Evolutionary conservation across 1,284 basidiomycete genomes (phyloP).

Genomic region (Leccinum insigne): DNA sequence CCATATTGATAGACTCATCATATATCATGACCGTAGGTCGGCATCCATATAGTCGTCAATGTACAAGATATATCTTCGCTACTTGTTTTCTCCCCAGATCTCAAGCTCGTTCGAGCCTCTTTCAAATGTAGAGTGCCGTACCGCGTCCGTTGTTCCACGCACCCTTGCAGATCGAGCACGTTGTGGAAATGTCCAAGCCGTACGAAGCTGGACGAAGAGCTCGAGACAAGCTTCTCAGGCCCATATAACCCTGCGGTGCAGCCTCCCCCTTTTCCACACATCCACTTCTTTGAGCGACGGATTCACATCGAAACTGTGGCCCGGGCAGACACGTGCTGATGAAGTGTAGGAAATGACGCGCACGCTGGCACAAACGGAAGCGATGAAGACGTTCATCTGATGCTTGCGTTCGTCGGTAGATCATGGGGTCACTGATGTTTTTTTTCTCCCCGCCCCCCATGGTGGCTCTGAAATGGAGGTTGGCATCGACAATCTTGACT

Average conservation of each 20-base stretch:
- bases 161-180: slow-evolving; percentile 52
- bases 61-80: slow-evolving; percentile 56
- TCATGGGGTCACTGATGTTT: slow-evolving; percentile 42
- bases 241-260: slow-evolving; percentile 58
- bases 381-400: slow-evolving; percentile 48
- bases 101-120: slow-evolving; percentile 36
- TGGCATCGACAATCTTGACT: slow-evolving; percentile 40
- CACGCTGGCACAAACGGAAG: slow-evolving; percentile 40
- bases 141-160: slow-evolving; percentile 55
- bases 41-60: slow-evolving; percentile 55
- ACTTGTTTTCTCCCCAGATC: slow-evolving; percentile 57
- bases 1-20: slow-evolving; percentile 47
- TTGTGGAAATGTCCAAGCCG: slow-evolving; percentile 60
- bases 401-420: slow-evolving; percentile 52
- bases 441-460: slow-evolving; percentile 61
- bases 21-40: slow-evolving; percentile 34
- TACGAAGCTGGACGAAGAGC: slow-evolving; percentile 37
- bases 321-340: slow-evolving; percentile 59
- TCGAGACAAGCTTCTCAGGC: slow-evolving; percentile 59
- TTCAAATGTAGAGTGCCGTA: slow-evolving; percentile 44
- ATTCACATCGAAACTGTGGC: slow-evolving; percentile 31
- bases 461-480: slow-evolving; percentile 57
- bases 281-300: slow-evolving; percentile 49
- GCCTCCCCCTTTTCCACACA: slow-evolving; percentile 38
- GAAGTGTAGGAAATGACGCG: slow-evolving; percentile 54